A percentile compares a stretch with the other conserved stretches of the same genome.
Evolutionary conservation across 108 stramenopile species (phyloP).

Genomic region (Chaetoceros muelleri): DNA sequence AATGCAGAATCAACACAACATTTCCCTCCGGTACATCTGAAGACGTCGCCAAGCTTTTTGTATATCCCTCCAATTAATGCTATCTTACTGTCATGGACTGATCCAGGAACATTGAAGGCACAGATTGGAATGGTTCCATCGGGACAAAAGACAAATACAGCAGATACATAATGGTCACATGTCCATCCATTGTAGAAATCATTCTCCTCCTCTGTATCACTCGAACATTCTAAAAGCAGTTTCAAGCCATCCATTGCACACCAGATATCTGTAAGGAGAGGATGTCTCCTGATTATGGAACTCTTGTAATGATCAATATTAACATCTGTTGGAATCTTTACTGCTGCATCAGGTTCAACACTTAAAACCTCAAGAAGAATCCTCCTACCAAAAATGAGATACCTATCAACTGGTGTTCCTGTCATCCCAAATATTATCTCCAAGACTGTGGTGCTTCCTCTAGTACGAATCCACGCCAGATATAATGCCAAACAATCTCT

Average conservation of each 20-base stretch:
- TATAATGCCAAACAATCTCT: neutral
- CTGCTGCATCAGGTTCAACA: neutral
- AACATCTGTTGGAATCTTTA: neutral
- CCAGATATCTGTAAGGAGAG: neutral
- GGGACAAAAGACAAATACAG: constrained; percentile 25
- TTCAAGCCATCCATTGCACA: constrained; percentile 15
- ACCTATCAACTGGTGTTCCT: constrained; percentile 1
- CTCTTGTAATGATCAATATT: neutral
- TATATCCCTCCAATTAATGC: constrained; percentile 22
- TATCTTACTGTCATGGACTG: constrained; percentile 16
- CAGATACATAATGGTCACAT: too few relatives aligned
- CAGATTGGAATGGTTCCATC: constrained; percentile 19
- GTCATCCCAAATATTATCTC: too few relatives aligned
- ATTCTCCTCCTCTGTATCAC: constrained; percentile 1
- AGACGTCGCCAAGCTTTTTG: constrained; percentile 16
- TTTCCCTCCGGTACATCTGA: constrained; percentile 1
- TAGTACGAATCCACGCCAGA: neutral
- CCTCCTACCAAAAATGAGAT: neutral
- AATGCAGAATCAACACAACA: constrained; percentile 24
- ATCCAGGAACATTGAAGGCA: constrained; percentile 18
- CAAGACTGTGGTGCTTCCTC: neutral
- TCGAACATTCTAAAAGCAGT: neutral
- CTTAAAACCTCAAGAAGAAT: neutral
- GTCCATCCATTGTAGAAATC: too few relatives aligned
- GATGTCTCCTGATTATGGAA: neutral